Evolutionary conservation across 768 basidiomycete genomes (phyloP), one percentile per base, ranked within the genome.

Genomic region (Rubroboletus satanas): DNA sequence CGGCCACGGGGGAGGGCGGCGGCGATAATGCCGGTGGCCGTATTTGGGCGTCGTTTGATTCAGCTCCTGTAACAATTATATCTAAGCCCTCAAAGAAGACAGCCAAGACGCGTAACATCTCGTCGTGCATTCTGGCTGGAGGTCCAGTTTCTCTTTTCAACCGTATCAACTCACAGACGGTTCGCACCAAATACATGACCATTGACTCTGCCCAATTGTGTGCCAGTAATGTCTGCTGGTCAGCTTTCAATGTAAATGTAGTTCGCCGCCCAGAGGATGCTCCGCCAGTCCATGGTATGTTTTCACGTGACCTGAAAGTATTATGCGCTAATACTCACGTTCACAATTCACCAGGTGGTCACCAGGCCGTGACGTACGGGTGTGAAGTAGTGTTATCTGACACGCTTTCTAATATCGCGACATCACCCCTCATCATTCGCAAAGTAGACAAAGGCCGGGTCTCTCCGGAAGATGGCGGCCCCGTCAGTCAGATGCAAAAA

Each of bases 1-100:
- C 82, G 17, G 62, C 80, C 32, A 72, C 74, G 37, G 69, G 78
- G 21, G 77, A 77, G 57, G 62, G 67, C 37, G 47, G 61, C 36
- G 59, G 64, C 37, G 70, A 71, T 49, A 59, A 70, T 45, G 49
- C 71, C 44, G 71, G 73, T 58, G 88, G 87, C 59, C 87, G 90
- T 55, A 71, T 88, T 55, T 96, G 93, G 93, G 92, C 91, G 9
- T 84, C 89, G 32, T 93, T 97, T 75, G 86, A 92, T 70, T 96
- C 93, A 31, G 86, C 90, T 33, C 90, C 93, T 45, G 88, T 98
- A 64, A 87, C 89, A 44, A 93, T 97, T 74, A 94, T 98, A 66
- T 95, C 94, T 65, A 97, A 97, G 71, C 94, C 94, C 33, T 94
- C 93, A 56, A 95, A 95, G 81, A 95, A 94, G 79, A 96, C 93